Evolutionary conservation across 1,139 yeast species (phyloP).

Genomic region (Taphrina confusa): DNA sequence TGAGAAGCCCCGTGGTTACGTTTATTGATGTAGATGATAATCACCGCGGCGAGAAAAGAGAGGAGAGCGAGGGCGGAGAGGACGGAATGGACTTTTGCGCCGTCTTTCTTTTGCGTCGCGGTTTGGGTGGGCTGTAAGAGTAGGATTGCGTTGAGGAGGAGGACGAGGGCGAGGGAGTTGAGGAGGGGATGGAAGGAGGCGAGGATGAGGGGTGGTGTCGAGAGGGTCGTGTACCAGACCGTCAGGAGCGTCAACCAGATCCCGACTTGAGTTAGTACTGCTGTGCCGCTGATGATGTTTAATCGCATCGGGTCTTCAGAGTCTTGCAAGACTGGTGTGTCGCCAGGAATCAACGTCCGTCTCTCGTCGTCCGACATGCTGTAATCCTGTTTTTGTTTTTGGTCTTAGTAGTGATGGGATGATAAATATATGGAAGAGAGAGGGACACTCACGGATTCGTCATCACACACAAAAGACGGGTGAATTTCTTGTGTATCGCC

Average conservation of each 20-base stretch:
- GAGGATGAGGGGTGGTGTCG: slow-evolving; percentile 13
- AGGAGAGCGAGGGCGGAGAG: slow-evolving; percentile 41
- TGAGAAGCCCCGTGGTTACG: slow-evolving; percentile 42
- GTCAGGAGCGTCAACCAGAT: slow-evolving; percentile 9
- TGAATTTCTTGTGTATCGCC: too few relatives aligned
- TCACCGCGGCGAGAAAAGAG: slow-evolving; percentile 40
- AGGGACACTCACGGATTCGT: too few relatives aligned
- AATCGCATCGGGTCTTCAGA: slow-evolving; percentile 19
- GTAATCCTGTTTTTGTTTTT: not conserved
- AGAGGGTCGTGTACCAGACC: slow-evolving; percentile 24
- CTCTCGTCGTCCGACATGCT: slow-evolving; percentile 5
- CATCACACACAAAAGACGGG: too few relatives aligned
- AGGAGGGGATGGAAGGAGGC: slow-evolving; percentile 24
- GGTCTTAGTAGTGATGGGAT: too few relatives aligned
- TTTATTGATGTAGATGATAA: slow-evolving; percentile 43
- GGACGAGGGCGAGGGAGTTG: slow-evolving; percentile 37
- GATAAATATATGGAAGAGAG: too few relatives aligned
- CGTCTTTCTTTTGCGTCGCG: slow-evolving; percentile 42
- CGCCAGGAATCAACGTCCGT: slow-evolving; percentile 25
- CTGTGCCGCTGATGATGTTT: slow-evolving; percentile 29
- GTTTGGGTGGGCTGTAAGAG: slow-evolving; percentile 40
- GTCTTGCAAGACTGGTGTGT: slow-evolving; percentile 27
- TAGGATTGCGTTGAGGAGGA: slow-evolving; percentile 38
- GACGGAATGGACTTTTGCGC: slow-evolving; percentile 44
- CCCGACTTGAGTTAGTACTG: slow-evolving; percentile 26